Evolutionary conservation across 2,329 filamentous ascomycete species (phyloP), one percentile per base, ranked within the genome.

Genomic region (Cryphonectria carpinicola): DNA sequence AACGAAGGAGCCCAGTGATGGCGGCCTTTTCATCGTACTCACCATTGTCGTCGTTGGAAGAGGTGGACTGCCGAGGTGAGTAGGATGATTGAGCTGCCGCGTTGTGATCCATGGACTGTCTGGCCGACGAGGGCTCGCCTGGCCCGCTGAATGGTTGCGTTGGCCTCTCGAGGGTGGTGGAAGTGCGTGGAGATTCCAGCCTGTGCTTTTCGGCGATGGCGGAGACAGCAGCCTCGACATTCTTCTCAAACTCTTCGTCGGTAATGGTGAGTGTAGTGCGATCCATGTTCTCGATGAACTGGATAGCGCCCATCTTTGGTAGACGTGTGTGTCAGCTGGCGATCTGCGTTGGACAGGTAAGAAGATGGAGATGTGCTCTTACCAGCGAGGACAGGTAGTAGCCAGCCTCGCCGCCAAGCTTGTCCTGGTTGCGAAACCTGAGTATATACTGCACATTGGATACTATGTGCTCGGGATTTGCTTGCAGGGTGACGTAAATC

Each of bases 361-460:
- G 1, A 13, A 54, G 14, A 28, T 37, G 17, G 17, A 32, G 22
- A 43, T 25, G 39, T 25, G 39, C 73, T 39, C 76, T 77, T 83
- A 94, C 92, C 75, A 99, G 83, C 10, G 96, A 98, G 43, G 95
- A 98, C 69, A 99, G 88, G 81, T 99, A 99, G 81, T 99, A 99
- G 17, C 96, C 96, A 19, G 96, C 95, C 84, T 99, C 96, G n/a
- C 96, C 96, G 35, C 93, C 93, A 1, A 99, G 89, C 80, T 98
- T 98, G 67, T 99, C 96, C 81, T 98, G 96, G 77, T 98, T 98
- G 66, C 96, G 90, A 83, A 99, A 99, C 62, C 97, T 91, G 66
- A 98, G 85, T 74, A 99, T 98, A 80, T 99, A 99, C 81, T 99
- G 96, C 3, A 99, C 93, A 80, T 99, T 99, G 71, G 95, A 98